phyloP scores from a whole-genome alignment of 2,329 filamentous ascomycete species.

The Fusarium siculi region DNA sequence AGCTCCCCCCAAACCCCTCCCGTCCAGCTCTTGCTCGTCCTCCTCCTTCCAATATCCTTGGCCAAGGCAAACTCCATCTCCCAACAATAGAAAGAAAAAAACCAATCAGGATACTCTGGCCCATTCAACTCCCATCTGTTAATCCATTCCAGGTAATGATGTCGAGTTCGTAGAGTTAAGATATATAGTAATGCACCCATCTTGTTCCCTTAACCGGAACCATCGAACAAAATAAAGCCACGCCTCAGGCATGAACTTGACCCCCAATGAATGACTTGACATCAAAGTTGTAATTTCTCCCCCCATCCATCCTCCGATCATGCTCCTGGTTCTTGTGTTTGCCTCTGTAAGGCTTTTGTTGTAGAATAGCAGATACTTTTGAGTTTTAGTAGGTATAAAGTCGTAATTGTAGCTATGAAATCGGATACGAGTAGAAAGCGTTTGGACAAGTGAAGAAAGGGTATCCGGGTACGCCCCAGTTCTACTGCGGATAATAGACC shows the following conservation, averaged over 20 bases:
- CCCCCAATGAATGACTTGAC: conserved; percentile 9
- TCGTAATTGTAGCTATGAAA: conserved; percentile 48
- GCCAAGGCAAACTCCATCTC: conserved; percentile 26
- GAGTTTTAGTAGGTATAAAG: conserved; percentile 43
- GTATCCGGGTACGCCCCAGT: conserved; percentile 37
- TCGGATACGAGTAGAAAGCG: conserved; percentile 43
- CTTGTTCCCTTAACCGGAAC: conserved; percentile 10
- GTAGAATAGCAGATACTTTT: conserved; percentile 39
- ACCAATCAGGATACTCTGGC: conserved; percentile 32
- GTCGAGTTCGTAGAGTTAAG: conserved; percentile 24
- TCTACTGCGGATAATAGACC: conserved; percentile 71
- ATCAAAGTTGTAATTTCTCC: background rate
- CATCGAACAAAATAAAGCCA: conserved; percentile 26
- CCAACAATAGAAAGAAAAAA: conserved; percentile 32
- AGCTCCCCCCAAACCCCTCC: conserved; percentile 19
- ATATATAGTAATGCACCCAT: conserved; percentile 30
- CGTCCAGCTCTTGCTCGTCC: conserved; percentile 12
- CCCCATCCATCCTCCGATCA: background rate
- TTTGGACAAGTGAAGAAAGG: conserved; percentile 39
- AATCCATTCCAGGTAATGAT: conserved; percentile 37
- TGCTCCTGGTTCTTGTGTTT: conserved; percentile 3
- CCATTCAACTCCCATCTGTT: conserved; percentile 30
- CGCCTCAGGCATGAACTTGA: background rate
- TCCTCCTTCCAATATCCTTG: conserved; percentile 3
- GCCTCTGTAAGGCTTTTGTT: conserved; percentile 24